These are phyloP conservation scores for Coniochaeta ligniaria DNA, from an alignment of 2,329 filamentous ascomycete genomes.

Conservation along the genomic window DNA sequence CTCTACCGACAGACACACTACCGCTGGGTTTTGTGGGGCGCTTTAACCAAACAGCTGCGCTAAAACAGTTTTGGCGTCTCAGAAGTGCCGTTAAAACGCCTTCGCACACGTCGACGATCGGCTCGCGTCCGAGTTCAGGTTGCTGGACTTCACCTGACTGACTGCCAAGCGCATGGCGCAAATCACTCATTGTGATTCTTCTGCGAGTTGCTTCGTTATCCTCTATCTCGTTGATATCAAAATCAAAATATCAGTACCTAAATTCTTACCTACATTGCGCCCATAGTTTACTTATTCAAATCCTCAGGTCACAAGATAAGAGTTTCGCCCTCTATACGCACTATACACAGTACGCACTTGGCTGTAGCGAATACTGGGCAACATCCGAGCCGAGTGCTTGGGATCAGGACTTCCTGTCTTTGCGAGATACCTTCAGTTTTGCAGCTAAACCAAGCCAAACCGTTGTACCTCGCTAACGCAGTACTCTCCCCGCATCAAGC, in stretches of 20 bases:
- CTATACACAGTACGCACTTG: neutral
- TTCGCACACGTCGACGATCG: slow-evolving; percentile 8
- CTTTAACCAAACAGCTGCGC: slow-evolving; percentile 21
- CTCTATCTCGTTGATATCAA: too few relatives aligned
- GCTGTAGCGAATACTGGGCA: neutral
- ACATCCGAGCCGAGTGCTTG: neutral
- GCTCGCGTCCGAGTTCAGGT: too few relatives aligned
- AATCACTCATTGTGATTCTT: too few relatives aligned
- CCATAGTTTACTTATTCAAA: neutral
- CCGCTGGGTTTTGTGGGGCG: neutral
- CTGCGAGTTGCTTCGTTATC: too few relatives aligned
- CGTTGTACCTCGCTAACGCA: neutral
- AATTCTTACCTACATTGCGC: neutral
- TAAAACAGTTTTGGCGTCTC: slow-evolving; percentile 28
- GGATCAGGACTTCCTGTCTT: neutral
- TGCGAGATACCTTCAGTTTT: neutral
- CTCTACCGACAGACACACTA: neutral
- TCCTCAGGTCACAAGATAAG: neutral
- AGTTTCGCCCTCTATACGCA: too few relatives aligned
- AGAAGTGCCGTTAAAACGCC: slow-evolving; percentile 16
- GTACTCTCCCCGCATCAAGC: neutral
- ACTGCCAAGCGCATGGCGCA: too few relatives aligned
- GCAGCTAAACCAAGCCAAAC: neutral
- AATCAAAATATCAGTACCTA: too few relatives aligned
- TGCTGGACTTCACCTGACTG: too few relatives aligned